Evolutionary conservation across 2,329 filamentous ascomycete species (phyloP).

Genomic region (Blumeria graminis): DNA sequence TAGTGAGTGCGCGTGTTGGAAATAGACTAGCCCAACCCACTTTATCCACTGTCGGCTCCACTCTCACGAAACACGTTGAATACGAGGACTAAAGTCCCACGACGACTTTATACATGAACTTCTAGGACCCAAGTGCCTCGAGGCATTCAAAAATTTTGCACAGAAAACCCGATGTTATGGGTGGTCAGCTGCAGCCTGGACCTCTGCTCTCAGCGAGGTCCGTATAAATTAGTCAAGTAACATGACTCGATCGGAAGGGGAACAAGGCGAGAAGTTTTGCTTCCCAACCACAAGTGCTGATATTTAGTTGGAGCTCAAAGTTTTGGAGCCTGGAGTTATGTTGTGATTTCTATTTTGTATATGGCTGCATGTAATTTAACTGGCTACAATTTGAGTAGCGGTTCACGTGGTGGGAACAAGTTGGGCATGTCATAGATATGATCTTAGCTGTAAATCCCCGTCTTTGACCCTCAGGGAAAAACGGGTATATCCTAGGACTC

Average conservation of each 20-base stretch:
- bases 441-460: neutral
- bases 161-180: neutral
- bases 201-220: neutral
- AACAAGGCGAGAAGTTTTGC: neutral
- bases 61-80: neutral
- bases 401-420: neutral
- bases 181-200: neutral
- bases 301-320: neutral
- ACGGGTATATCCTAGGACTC: too few species aligned
- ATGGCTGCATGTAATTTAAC: neutral
- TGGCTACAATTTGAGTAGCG: neutral
- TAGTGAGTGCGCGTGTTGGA: neutral
- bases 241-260: neutral
- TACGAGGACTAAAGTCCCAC: neutral
- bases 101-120: neutral
- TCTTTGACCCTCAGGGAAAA: too few species aligned
- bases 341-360: neutral
- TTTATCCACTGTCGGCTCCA: neutral
- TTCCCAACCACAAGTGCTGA: neutral
- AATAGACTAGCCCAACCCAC: neutral
- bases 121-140: neutral
- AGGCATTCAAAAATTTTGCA: neutral
- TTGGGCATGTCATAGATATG: neutral
- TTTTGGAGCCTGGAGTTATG: neutral
- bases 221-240: neutral